These are phyloP conservation scores for Metschnikowia bowlesiae DNA, from an alignment of 805 yeast species.

Conservation along the genomic window DNA sequence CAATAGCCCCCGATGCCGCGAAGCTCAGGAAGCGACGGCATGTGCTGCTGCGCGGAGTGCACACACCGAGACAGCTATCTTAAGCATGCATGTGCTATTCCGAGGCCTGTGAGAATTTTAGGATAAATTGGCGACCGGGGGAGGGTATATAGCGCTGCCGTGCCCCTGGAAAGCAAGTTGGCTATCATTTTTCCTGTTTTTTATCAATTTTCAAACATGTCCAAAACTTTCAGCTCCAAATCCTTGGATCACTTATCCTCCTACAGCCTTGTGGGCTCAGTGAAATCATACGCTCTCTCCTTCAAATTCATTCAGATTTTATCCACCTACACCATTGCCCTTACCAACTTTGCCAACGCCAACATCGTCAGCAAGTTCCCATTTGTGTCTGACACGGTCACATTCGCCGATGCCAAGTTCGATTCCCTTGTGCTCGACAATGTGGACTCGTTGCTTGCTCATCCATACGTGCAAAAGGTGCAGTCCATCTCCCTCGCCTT, in stretches of 20 bases:
- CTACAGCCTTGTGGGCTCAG: constrained; percentile 26
- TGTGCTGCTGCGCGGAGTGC: neutral
- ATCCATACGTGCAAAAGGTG: constrained; percentile 10
- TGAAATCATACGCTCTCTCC: constrained; percentile 22
- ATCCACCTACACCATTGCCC: constrained; percentile 19
- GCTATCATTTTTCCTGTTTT: neutral
- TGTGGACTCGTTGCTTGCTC: constrained; percentile 18
- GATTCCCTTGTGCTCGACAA: constrained; percentile 22
- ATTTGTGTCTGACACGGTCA: constrained; percentile 14
- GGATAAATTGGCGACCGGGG: neutral
- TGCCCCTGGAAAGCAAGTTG: neutral
- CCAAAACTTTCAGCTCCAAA: constrained; percentile 29
- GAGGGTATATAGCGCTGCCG: neutral
- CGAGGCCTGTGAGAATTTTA: constrained; percentile 1
- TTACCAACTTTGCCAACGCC: constrained; percentile 20
- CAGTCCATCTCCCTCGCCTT: constrained; percentile 4
- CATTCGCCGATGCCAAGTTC: constrained; percentile 21
- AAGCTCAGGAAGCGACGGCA: constrained; percentile 1
- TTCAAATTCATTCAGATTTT: constrained; percentile 24
- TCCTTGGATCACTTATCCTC: constrained; percentile 29
- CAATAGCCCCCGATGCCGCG: neutral
- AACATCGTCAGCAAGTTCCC: constrained; percentile 22
- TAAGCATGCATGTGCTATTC: constrained; percentile 2
- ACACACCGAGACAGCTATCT: neutral
- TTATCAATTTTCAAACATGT: constrained; percentile 6